Evolutionary conservation across 257 asterid species (phyloP).

Genomic region (Lithospermum erythrorhizon): DNA sequence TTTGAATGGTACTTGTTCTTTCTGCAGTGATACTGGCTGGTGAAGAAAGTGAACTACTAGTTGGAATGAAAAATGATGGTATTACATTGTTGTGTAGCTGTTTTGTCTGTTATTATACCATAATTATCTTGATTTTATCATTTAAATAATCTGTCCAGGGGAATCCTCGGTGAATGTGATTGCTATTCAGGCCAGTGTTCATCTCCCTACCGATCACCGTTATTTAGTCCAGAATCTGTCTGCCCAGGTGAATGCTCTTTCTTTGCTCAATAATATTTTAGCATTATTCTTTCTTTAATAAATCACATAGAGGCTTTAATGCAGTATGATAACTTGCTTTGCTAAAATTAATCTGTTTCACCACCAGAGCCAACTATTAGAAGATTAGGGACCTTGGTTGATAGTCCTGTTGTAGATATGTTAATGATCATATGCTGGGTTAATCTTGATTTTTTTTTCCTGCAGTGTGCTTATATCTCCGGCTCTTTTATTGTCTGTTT

Average conservation of each 20-base stretch:
- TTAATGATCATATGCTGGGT: no score
- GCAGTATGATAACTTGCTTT: no score
- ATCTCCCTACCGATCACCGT: slow-evolving; percentile 68
- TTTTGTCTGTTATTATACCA: background rate
- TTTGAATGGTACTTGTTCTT: slow-evolving; percentile 10
- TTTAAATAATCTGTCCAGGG: slow-evolving; percentile 36
- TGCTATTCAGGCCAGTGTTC: slow-evolving; percentile 81
- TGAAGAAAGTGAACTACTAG: slow-evolving; percentile 79
- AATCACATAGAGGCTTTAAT: no score
- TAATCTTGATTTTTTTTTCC: no score
- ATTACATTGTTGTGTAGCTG: slow-evolving; percentile 6
- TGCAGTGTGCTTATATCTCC: no score
- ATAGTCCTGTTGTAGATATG: no score
- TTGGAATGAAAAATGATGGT: slow-evolving; percentile 91
- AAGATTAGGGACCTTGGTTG: no score
- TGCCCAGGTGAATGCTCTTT: slow-evolving; percentile 42
- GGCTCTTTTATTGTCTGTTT: no score
- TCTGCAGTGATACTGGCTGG: slow-evolving; percentile 71
- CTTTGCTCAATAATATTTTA: background rate
- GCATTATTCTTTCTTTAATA: background rate
- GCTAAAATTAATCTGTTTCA: no score
- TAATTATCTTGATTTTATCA: background rate
- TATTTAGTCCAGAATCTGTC: slow-evolving; percentile 87
- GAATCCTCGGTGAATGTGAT: slow-evolving; percentile 51
- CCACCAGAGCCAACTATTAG: no score